These are phyloP conservation scores for Phytophthora parvispora DNA, from an alignment of 352 stramenopile genomes.

Conservation along the genomic window DNA sequence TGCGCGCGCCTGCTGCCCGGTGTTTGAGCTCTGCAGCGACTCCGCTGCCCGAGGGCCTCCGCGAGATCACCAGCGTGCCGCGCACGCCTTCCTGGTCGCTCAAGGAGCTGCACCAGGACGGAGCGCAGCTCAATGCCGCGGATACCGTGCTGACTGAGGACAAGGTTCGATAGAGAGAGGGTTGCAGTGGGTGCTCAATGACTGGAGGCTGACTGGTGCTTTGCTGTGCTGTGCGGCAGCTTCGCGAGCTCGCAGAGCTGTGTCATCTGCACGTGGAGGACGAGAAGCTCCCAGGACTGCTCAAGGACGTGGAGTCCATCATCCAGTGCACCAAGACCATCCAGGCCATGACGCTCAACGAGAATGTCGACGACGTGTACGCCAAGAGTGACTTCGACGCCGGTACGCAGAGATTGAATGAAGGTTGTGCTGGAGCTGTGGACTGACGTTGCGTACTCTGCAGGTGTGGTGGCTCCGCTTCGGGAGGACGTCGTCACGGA, in stretches of 20 bases:
- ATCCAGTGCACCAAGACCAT: conserved; percentile 92
- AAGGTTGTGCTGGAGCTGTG: neutral
- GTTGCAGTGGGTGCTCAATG: neutral
- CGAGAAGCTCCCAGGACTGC: conserved; percentile 70
- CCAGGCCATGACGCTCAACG: conserved; percentile 82
- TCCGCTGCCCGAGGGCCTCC: conserved; percentile 56
- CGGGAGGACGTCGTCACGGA: conserved; percentile 83
- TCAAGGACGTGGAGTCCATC: conserved; percentile 89
- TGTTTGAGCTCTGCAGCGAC: conserved; percentile 21
- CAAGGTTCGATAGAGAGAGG: conserved; percentile 42
- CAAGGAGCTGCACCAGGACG: conserved; percentile 80
- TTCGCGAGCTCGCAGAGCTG: conserved; percentile 83
- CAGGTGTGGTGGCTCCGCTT: conserved; percentile 56
- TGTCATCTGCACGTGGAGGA: conserved; percentile 87
- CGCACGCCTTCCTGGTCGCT: conserved; percentile 85
- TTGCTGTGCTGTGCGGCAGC: conserved; percentile 27
- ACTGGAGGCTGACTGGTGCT: neutral
- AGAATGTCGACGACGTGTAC: conserved; percentile 89
- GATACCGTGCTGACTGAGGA: conserved; percentile 70
- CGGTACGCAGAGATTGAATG: conserved; percentile 19
- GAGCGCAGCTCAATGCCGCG: conserved; percentile 40
- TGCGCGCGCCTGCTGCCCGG: conserved; percentile 2
- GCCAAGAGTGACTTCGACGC: conserved; percentile 67
- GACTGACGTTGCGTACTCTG: too few species aligned
- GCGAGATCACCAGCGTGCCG: conserved; percentile 70